A percentile compares a stretch with the other conserved stretches of the same genome.
phyloP scores from a whole-genome alignment of 2,329 filamentous ascomycete species.

The Pseudogymnoascus sp. region DNA sequence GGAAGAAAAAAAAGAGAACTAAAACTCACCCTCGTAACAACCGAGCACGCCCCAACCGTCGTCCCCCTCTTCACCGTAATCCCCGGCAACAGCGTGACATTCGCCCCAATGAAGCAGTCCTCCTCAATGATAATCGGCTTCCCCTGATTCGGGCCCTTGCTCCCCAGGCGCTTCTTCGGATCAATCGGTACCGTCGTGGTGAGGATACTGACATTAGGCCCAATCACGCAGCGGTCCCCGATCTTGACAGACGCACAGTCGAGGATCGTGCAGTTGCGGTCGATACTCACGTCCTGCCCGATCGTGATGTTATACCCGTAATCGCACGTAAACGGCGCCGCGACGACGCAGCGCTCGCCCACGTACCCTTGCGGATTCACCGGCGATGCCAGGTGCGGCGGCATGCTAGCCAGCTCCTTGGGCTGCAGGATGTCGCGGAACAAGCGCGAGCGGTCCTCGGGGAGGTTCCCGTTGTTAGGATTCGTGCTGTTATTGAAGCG shows the following conservation, averaged over 20 bases:
- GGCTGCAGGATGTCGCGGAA: conserved; percentile 66
- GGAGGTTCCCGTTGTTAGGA: conserved; percentile 61
- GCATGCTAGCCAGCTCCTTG: conserved; percentile 44
- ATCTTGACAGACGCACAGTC: conserved; percentile 80
- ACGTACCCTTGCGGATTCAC: conserved; percentile 51
- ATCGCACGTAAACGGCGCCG: conserved; percentile 84
- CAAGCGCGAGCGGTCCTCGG: conserved; percentile 57
- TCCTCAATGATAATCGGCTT: conserved; percentile 67
- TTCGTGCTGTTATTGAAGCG: conserved; percentile 80
- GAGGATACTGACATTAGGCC: conserved; percentile 79
- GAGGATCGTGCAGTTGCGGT: conserved; percentile 73
- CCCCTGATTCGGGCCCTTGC: conserved; percentile 61
- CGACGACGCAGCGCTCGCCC: conserved; percentile 68
- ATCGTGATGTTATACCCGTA: conserved; percentile 94
- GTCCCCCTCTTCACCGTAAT: conserved; percentile 44
- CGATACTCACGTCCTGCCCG: conserved; percentile 75
- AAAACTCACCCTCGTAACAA: conserved; percentile 44
- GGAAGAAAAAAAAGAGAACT: too few species aligned
- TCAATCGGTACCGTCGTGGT: conserved; percentile 66
- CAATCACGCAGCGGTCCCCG: conserved; percentile 67
- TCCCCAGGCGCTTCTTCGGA: conserved; percentile 63
- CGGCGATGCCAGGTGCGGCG: conserved; percentile 44
- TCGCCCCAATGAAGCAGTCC: conserved; percentile 57
- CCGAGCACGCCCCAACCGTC: conserved; percentile 43
- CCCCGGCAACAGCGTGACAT: conserved; percentile 51